These are phyloP conservation scores for Entelexis paramagnoliae DNA, from an alignment of 1,139 yeast species.

Conservation along the genomic window DNA sequence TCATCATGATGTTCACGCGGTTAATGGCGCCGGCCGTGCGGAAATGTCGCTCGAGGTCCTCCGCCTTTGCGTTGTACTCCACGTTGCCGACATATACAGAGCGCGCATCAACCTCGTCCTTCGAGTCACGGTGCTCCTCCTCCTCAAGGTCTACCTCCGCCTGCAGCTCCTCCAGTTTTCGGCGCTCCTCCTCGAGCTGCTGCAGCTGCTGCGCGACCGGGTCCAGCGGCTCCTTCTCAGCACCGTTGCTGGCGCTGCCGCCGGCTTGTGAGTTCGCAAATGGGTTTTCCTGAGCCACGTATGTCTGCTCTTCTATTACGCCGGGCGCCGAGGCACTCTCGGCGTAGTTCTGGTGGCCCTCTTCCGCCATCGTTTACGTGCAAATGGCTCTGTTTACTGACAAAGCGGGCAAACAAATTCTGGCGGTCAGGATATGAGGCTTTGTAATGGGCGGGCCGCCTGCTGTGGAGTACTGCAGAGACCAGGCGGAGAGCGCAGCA, in stretches of 20 bases:
- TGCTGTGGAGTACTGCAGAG: too few relatives aligned
- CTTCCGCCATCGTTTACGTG: conserved; percentile 1
- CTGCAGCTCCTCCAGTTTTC: conserved; percentile 44
- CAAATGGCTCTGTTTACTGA: conserved; percentile 1
- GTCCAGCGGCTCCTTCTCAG: conserved; percentile 2
- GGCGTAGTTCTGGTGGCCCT: background rate
- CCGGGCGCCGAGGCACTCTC: background rate
- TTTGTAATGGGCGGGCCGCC: background rate
- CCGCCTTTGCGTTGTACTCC: conserved; percentile 68
- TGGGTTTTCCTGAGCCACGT: background rate
- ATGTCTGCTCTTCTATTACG: background rate
- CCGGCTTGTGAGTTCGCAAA: background rate
- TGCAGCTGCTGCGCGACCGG: conserved; percentile 26
- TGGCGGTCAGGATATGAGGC: background rate
- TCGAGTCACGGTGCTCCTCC: conserved; percentile 39
- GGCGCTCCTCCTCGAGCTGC: conserved; percentile 46
- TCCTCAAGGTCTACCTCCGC: conserved; percentile 40
- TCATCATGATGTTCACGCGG: conserved; percentile 68
- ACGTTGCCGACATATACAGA: conserved; percentile 84
- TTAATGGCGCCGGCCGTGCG: conserved; percentile 65
- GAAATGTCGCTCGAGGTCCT: conserved; percentile 71
- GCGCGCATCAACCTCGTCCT: conserved; percentile 58
- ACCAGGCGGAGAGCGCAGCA: too few relatives aligned
- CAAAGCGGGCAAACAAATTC: background rate
- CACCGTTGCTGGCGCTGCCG: background rate